Evolutionary conservation across 2,329 filamentous ascomycete genomes (phyloP), one percentile per base, ranked within the genome.

Genomic region (Arthrinium puccinioides): DNA sequence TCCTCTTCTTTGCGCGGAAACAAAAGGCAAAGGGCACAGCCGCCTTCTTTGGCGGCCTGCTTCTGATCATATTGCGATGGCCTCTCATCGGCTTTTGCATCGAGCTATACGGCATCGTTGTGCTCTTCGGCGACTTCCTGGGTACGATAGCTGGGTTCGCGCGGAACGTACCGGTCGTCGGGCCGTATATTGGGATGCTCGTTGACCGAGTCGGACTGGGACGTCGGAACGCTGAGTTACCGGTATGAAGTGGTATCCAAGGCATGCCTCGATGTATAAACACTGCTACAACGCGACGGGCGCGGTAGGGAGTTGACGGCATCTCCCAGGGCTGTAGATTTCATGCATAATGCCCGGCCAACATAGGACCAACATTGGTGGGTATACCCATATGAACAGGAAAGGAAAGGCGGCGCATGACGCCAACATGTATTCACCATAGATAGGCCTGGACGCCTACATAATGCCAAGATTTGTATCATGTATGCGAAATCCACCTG

Each of bases 71-170:
- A 26, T 61, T 95, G 54, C 78, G 84, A 43, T 98, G 92, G 89
- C 85, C 92, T 0, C 73, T 98, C 38, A 76, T 92, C 44, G 92
- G 92, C 20, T 98, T 98, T 64, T 54, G 84, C 40, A 76, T 97
- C 50, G 92, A 98, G 64, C 63, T 90, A 4, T 97, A 97, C 63
- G 92, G 92, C 21, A 90, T 98, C 48, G 75, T 94, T 49, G 76
- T 96, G 36, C 68, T 98, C 24, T 98, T 98, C 64, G 92, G 92
- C 24, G 92, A 98, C 62, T 97, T 97, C 65, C 74, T 97, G 41
- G 86, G 88, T 33, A 97, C 90, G 15, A 89, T 97, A 47, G 85
- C 84, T 1, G 79, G 85, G 13, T 95, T 97, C 55, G 86, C 87
- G 26, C 80, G 86, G 39, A 87, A 85, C 43, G 64, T 94, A 9